Base-by-base conservation (phyloP, 495 filamentous ascomycete species). In the Xylaria intraflava region DNA sequence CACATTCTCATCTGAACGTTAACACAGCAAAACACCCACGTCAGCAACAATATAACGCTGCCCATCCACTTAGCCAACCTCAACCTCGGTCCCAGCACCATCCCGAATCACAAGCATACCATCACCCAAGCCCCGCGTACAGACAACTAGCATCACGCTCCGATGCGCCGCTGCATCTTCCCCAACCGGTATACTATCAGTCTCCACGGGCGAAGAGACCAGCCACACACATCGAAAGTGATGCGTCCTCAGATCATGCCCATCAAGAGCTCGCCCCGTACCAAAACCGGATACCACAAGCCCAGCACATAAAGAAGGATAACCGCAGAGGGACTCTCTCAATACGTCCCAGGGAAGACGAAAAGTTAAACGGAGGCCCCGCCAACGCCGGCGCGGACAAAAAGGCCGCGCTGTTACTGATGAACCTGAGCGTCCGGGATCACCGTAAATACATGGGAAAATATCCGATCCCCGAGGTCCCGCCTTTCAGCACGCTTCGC, bases 341-440 rank as follows among this genome's bases (percentile, higher is more conserved):
- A 2, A 10, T 44, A 36, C 27, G 19, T 29, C n/a, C 7, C 6
- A 43, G 10, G 29, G 29, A 29, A 39, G 41, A 35, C 16, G 40
- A 43, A 42, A 43, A 45, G 19, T 4, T 4, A 23, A 23, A 19
- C 17, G 35, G 8, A 2, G 16, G n/a, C n/a, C n/a, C 14, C 6
- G 38, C 31, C n/a, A 22, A 17, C 20, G 31, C 27, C 7, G 58
- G 61, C 2, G 62, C 61, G 19, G 79, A 81, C 56, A 75, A 80
- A 57, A 78, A 76, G 46, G 81, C 81, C 4, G 81, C 81, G 17
- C 70, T 80, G 63, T 68, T 80, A 41, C 64, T 84, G 53, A 66
- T 84, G 59, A 76, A 74, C 57, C 64, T 84, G 42, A 74, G 78
- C 44, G 75, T 75, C 58, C 70, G 74, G 56, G 72, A 78, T 62